phyloP scores from a whole-genome alignment of 495 filamentous ascomycete species.

The Sphaerosporella brunnea region DNA sequence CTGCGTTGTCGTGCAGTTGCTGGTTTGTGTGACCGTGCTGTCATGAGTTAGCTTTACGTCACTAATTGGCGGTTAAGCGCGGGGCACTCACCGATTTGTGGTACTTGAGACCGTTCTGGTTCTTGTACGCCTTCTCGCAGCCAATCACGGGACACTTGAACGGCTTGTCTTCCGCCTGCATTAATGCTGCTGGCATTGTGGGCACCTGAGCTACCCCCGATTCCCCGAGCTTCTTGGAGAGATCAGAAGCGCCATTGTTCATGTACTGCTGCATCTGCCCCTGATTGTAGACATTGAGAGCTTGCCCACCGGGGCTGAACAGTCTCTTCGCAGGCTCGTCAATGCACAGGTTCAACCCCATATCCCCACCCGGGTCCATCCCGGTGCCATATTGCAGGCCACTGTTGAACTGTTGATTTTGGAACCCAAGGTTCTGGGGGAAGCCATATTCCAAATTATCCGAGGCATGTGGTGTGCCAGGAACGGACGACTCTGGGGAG shows the following conservation, averaged over 20 bases:
- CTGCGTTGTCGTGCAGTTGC: slow-evolving; percentile 81
- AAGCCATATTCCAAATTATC: slow-evolving; percentile 28
- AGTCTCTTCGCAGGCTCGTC: slow-evolving; percentile 90
- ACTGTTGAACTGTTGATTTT: slow-evolving; percentile 26
- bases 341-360: slow-evolving; percentile 57
- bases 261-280: slow-evolving; percentile 27
- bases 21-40: slow-evolving; percentile 93
- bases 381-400: slow-evolving; percentile 18
- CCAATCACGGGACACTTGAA: slow-evolving; percentile 96
- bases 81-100: slow-evolving; percentile 43
- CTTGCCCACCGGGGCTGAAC: slow-evolving; percentile 66
- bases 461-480: slow-evolving; percentile 51
- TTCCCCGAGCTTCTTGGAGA: not conserved
- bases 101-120: slow-evolving; percentile 94
- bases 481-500: slow-evolving; percentile 58
- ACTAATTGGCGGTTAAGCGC: slow-evolving; percentile 2
- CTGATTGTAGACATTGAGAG: slow-evolving; percentile 33
- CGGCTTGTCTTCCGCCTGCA: slow-evolving; percentile 65
- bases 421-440: slow-evolving; percentile 30
- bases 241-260: slow-evolving; percentile 11
- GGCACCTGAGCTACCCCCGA: not conserved
- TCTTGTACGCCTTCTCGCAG: slow-evolving; percentile 99
- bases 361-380: slow-evolving; percentile 27
- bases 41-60: slow-evolving; percentile 23
- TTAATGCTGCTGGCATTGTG: slow-evolving; percentile 24